A percentile compares a stretch with the other conserved stretches of the same genome.
phyloP scores from a whole-genome alignment of 805 yeast genomes.

The Candida germanica region DNA sequence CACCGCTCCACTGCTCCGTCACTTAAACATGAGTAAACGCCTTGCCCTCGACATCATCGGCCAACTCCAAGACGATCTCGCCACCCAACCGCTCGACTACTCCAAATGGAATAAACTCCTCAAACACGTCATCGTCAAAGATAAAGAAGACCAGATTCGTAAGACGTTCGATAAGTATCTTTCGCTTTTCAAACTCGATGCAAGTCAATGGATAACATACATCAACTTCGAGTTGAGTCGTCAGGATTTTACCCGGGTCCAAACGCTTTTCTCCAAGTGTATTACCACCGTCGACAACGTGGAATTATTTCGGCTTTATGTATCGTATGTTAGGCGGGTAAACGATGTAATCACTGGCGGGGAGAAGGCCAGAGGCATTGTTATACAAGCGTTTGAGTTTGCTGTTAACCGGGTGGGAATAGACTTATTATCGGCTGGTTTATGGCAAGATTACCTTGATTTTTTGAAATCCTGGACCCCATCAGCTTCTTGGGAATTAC shows the following conservation, averaged over 20 bases:
- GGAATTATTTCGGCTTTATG: slow-evolving; percentile 71
- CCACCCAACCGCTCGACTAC: slow-evolving; percentile 51
- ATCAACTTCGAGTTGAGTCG: slow-evolving; percentile 60
- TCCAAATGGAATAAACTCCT: slow-evolving; percentile 56
- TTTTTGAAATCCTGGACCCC: slow-evolving; percentile 80
- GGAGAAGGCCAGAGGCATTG: slow-evolving; percentile 69
- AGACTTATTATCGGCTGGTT: slow-evolving; percentile 64
- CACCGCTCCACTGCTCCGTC: too few species aligned
- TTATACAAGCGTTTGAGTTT: slow-evolving; percentile 79
- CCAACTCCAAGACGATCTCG: slow-evolving; percentile 53
- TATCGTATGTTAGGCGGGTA: slow-evolving; percentile 70
- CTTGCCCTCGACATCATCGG: slow-evolving; percentile 51
- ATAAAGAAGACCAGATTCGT: slow-evolving; percentile 58
- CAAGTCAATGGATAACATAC: slow-evolving; percentile 68
- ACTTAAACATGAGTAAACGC: slow-evolving; percentile 1
- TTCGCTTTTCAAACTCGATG: slow-evolving; percentile 59
- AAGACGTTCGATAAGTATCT: slow-evolving; percentile 59
- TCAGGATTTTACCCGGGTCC: slow-evolving; percentile 66
- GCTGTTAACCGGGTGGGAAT: slow-evolving; percentile 76
- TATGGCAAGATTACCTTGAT: slow-evolving; percentile 83
- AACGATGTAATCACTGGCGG: slow-evolving; percentile 76
- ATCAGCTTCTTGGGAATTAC: slow-evolving; percentile 76
- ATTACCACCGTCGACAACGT: slow-evolving; percentile 62
- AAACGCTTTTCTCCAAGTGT: slow-evolving; percentile 61
- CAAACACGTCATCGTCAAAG: slow-evolving; percentile 46